Conservation (phyloP, 768 basidiomycete species). For the Cubamyces sp. region DNA sequence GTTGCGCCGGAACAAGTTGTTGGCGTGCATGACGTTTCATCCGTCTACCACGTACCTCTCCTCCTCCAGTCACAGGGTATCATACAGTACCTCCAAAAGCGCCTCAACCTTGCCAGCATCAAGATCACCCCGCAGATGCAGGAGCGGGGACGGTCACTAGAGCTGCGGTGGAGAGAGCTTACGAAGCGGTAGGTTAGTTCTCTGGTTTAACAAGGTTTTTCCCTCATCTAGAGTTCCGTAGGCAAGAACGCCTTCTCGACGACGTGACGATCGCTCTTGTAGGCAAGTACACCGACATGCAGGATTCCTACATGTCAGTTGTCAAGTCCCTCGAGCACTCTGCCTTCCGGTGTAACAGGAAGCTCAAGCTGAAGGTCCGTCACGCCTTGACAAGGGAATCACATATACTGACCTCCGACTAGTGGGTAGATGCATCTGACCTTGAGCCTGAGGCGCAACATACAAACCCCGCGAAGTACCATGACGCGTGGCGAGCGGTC, state of each 20-base stretch:
- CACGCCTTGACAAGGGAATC: no score
- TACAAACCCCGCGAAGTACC: constrained; percentile 83
- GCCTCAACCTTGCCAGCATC: constrained; percentile 73
- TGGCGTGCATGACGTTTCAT: constrained; percentile 94
- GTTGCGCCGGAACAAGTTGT: constrained; percentile 88
- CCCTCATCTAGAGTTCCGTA: constrained; percentile 35
- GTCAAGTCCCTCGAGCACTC: constrained; percentile 97
- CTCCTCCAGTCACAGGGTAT: constrained; percentile 94
- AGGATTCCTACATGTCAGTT: constrained; percentile 99
- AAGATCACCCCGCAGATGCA: constrained; percentile 57
- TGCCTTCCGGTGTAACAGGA: constrained; percentile 87
- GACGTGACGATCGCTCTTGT: constrained; percentile 88
- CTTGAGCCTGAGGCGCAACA: constrained; percentile 82
- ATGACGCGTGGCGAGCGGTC: constrained; percentile 93
- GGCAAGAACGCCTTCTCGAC: constrained; percentile 94
- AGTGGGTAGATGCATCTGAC: constrained; percentile 98
- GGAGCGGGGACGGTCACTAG: constrained; percentile 66
- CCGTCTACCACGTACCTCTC: constrained; percentile 96
- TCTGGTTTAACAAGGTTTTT: no score
- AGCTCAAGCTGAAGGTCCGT: constrained; percentile 76
- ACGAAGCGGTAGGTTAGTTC: constrained; percentile 63
- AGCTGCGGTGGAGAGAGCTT: constrained; percentile 78
- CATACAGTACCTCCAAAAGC: constrained; percentile 76
- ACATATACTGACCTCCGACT: background rate
- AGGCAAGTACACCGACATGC: constrained; percentile 95